Evolutionary conservation across 139 green algal species (phyloP).

Genomic region (Pleodorina starrii): DNA sequence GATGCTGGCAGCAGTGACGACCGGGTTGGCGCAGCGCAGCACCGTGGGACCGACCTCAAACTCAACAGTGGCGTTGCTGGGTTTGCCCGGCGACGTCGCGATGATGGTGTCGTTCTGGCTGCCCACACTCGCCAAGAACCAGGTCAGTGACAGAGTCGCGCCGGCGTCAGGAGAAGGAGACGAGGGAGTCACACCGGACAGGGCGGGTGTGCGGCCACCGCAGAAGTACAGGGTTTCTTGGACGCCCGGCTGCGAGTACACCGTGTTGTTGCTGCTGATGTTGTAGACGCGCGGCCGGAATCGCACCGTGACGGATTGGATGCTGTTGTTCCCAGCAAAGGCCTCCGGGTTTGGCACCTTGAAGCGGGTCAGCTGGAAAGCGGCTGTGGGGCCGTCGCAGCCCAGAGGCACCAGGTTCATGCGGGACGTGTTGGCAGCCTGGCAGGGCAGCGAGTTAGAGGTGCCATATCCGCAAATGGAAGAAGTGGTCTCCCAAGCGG

Average conservation of each 20-base stretch:
- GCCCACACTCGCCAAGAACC: constrained; percentile 1
- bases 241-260: background rate
- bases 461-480: background rate
- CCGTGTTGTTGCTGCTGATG: background rate
- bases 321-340: background rate
- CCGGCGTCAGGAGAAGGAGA: background rate
- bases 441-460: background rate
- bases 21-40: background rate
- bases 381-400: background rate
- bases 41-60: constrained; percentile 5
- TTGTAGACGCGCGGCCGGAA: constrained; percentile 3
- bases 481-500: background rate
- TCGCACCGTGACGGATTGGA: background rate
- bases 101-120: constrained; percentile 8
- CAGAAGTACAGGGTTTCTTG: background rate
- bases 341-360: background rate
- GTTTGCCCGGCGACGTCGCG: background rate
- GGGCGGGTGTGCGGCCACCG: background rate
- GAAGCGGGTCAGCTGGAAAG: background rate
- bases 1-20: background rate
- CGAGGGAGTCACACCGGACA: background rate
- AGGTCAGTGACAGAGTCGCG: background rate
- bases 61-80: constrained; percentile 10
- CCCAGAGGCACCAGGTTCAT: background rate
- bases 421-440: background rate